Base-by-base conservation (phyloP, 1,139 yeast species). In the Sugiyamaella sp. region DNA sequence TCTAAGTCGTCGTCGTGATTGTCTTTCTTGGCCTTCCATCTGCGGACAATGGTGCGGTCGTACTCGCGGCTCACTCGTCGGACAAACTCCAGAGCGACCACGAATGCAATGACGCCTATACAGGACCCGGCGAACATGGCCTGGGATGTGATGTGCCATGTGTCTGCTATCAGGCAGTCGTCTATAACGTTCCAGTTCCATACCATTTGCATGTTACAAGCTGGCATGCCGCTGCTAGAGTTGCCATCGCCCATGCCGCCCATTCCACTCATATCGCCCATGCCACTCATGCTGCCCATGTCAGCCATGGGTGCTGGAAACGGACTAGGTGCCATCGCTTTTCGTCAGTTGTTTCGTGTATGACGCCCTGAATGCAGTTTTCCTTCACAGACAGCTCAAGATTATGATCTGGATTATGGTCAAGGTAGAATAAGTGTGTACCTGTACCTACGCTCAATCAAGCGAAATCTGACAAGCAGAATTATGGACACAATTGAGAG, bases 61-160 rank as follows among this genome's bases (percentile, higher is more conserved):
- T 79, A 81, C 62, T 83, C 89, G 47, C 85, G 74, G 46, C 79
- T 74, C 43, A 80, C 67, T 33, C 89, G 72, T 59, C 80, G 79
- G 48, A 82, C 68, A 79, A 84, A 78, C 64, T 83, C 85, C 9
- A 82, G 74, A 5, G 79, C 77, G 45, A 84, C 67, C 2, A 81
- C 84, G 60, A 85, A 69, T 39, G 79, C 71, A 63, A 84, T 80
- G 3, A 82, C 80, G 10, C 89, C 89, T 37, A 85, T 74, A 68
- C 89, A 85, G 0, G 87, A 76, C 6, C 89, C 89, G 3, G 87
- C 89, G 73, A 85, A 84, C 70, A 76, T 81, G 1, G 84, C 85
- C 46, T 70, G 71, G 1, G 83, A 71, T n/a, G 69, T 74, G 38
- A 82, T 80, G 57, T 82, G 87, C 90, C 90, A 85, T 20, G 83